Base-by-base conservation (phyloP, 2,329 filamentous ascomycete genomes). In the Colletotrichum sp. region DNA sequence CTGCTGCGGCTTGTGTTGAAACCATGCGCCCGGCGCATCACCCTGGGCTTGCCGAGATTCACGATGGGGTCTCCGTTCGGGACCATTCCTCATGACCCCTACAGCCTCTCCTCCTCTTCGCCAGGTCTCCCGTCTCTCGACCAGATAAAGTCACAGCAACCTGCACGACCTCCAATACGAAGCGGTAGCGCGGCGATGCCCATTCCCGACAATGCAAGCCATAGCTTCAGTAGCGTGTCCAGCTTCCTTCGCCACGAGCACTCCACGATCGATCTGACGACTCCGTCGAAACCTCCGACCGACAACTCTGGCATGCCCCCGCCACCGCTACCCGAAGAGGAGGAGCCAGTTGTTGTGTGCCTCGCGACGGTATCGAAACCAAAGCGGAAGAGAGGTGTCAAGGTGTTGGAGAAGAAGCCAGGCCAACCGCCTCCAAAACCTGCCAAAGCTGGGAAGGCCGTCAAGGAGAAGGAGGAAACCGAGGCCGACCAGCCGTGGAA, bases 91-190 rank as follows among this genome's bases (percentile, higher is more conserved):
- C 34, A 72, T 82, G 34, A 73, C 84, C 36, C 81, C 82, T 52
- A 39, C 28, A 68, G 44, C 22, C 77, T 80, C 10, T 90, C 90
- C 0, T 91, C 90, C 1, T 91, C 90, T 1, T 91, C 90, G 6
- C 90, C 90, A n/a, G 86, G 85, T n/a, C 81, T 92, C 1, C 91
- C 91, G 5, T 86, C 90, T 1, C 81, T 92, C 0, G 84, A 85
- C 48, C 86, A 91, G 4, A 81, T 92, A 12, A 78, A 89, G 2
- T 83, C 85, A 4, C 87, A 85, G 69, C n/a, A 76, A 18, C 48
- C 72, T 22, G 22, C 72, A n/a, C 28, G 65, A 16, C 30, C 73
- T 59, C 26, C 34, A 10, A 3, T 72, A 24, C 71, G 62, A 72
- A 64, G 67, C n/a, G 30, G 48, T 24, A 36, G 64, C 48, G 28